Conservation (phyloP, 2,329 filamentous ascomycete genomes). For the Fusarium piperis region DNA sequence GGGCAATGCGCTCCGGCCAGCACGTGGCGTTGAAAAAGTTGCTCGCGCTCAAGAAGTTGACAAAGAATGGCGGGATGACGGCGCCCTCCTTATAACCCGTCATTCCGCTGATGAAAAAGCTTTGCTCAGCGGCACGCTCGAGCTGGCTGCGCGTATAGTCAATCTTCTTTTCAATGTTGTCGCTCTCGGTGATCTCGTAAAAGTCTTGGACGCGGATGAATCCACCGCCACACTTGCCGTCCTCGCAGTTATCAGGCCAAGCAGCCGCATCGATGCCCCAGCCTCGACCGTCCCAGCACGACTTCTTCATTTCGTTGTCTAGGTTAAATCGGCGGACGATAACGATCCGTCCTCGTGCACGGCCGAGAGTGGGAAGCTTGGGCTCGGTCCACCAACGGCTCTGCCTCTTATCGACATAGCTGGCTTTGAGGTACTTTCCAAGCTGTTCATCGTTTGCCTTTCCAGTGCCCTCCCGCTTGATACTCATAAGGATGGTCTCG, state of each 20-base stretch:
- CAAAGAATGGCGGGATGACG: conserved; percentile 71
- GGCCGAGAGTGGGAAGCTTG: conserved; percentile 79
- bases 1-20: conserved; percentile 94
- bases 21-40: conserved; percentile 94
- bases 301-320: conserved; percentile 60
- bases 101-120: conserved; percentile 55
- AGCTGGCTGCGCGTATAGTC: conserved; percentile 78
- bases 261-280: conserved; percentile 69
- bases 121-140: conserved; percentile 70
- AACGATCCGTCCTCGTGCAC: conserved; percentile 83
- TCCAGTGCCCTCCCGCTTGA: conserved; percentile 92
- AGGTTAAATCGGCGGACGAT: conserved; percentile 83
- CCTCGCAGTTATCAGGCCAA: conserved; percentile 91
- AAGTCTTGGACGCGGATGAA: conserved; percentile 91
- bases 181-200: conserved; percentile 82
- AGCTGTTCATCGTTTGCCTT: conserved; percentile 82
- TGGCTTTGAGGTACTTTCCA: conserved; percentile 74
- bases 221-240: conserved; percentile 75
- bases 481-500: conserved; percentile 84
- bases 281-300: conserved; percentile 60
- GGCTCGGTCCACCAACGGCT: conserved; percentile 82
- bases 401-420: conserved; percentile 69
- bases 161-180: conserved; percentile 85
- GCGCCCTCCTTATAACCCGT: conserved; percentile 40
- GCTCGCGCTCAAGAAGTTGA: conserved; percentile 91